Percentiles rank a stretch among this genome's conserved stretches.
phyloP scores from a whole-genome alignment of 169 alveolate species.

The Eimeria maxima region DNA sequence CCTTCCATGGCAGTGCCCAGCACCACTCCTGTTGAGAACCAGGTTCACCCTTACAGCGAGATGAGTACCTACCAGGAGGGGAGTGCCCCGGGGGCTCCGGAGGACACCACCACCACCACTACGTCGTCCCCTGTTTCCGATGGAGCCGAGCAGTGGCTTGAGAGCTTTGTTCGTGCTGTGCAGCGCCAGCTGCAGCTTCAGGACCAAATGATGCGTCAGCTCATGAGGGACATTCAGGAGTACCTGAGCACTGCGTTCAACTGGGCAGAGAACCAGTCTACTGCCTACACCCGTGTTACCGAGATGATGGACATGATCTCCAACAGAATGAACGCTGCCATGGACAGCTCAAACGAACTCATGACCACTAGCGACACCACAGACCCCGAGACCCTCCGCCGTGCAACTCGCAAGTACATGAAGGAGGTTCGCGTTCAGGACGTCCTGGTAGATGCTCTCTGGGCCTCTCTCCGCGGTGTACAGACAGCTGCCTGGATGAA shows the following conservation, averaged over 20 bases:
- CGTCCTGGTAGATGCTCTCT: slow-evolving; percentile 22
- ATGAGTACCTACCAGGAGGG: slow-evolving; percentile 55
- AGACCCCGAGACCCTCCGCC: slow-evolving; percentile 57
- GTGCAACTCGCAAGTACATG: slow-evolving; percentile 48
- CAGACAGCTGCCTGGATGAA: slow-evolving; percentile 36
- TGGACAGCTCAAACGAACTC: slow-evolving; percentile 44
- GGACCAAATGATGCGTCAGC: not conserved
- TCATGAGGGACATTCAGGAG: slow-evolving; percentile 14
- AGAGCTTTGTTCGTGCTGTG: slow-evolving; percentile 5
- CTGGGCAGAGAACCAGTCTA: slow-evolving; percentile 43
- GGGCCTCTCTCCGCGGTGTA: slow-evolving; percentile 63
- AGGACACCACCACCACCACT: slow-evolving; percentile 17
- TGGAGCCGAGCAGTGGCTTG: not conserved
- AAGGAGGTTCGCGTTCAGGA: slow-evolving; percentile 61
- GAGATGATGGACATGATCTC: slow-evolving; percentile 67
- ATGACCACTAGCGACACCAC: slow-evolving; percentile 48
- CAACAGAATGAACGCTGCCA: slow-evolving; percentile 40
- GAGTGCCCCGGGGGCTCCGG: slow-evolving; percentile 7
- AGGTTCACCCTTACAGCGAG: not conserved
- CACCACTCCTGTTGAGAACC: slow-evolving; percentile 1
- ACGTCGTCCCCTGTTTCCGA: not conserved
- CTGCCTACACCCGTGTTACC: slow-evolving; percentile 21
- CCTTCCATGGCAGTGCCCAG: slow-evolving; percentile 47
- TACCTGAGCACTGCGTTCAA: slow-evolving; percentile 36
- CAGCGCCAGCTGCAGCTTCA: slow-evolving; percentile 66